Base-by-base conservation (phyloP, 805 yeast species). In the Wickerhamiella qilinensis region DNA sequence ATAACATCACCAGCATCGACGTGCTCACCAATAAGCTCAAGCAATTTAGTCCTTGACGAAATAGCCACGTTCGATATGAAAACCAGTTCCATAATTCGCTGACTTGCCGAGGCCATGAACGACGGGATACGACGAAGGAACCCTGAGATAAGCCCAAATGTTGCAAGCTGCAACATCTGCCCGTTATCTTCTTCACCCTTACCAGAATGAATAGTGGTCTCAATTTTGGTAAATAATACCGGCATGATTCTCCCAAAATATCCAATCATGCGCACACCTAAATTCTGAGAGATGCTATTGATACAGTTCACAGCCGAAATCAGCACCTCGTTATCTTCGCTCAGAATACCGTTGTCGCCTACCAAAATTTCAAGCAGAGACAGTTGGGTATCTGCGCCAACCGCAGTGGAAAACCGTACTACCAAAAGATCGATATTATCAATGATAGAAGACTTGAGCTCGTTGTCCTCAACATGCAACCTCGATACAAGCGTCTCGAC, bases 241-340 rank as follows among this genome's bases (percentile, higher is more conserved):
- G 85, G 83, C 44, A 91, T 71, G 52, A 86, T 76, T 56, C 76
- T 77, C 24, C 96, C 83, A 65, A 85, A 81, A 52, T 68, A 71
- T 5, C 93, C 86, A 53, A 91, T 77, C 45, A 77, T 67, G 52
- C 84, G 81, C 16, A 93, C 86, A 38, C 98, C 98, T 34, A 86
- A 58, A 19, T 75, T 69, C 38, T 75, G 72, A 39, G 83, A 70
- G 40, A 84, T 61, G 46, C 75, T 73, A 40, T 82, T 73, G 44
- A 83, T 70, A 42, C 78, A 75, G 47, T 77, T 71, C 41, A 84
- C 64, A 1, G 94, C 72, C 0, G 94, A 71, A 27, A 91, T 71
- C 22, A 75, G 63, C 6, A 82, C 58, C 47, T 80, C 93, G 11
- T 76, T 70, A 38, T 66, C 63, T 2, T 51, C 55, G 46, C 65